Conservation (phyloP, 1,284 basidiomycete genomes). For the Phylloporus gajari region DNA sequence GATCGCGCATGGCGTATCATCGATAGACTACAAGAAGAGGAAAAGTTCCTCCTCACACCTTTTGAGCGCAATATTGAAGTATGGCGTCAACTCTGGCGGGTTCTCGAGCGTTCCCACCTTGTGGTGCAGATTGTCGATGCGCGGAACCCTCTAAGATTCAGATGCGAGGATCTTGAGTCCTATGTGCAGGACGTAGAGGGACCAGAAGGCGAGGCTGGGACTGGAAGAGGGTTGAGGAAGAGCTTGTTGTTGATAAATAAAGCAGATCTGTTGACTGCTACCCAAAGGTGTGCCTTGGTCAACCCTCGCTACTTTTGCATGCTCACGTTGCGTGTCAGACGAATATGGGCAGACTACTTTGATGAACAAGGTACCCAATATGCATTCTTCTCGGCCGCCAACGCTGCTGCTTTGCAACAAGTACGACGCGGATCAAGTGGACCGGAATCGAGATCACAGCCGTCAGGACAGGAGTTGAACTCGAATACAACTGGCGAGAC, state of each 20-base stretch:
- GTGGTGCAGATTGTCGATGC: conserved; percentile 97
- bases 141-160: conserved; percentile 89
- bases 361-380: conserved; percentile 84
- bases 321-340: conserved; percentile 58
- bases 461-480: conserved; percentile 1
- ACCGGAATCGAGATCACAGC: conserved; percentile 23
- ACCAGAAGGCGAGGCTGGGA: conserved; percentile 78
- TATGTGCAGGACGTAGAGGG: conserved; percentile 88
- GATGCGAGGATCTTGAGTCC: conserved; percentile 90
- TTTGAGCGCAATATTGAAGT: conserved; percentile 97
- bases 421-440: conserved; percentile 64
- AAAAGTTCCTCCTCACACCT: conserved; percentile 87
- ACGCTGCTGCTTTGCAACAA: conserved; percentile 87
- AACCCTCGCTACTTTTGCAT: conserved; percentile 25
- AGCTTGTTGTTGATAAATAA: conserved; percentile 95
- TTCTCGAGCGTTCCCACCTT: conserved; percentile 92
- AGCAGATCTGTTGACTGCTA: conserved; percentile 88
- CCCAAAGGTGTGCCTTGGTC: conserved; percentile 76
- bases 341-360: conserved; percentile 94
- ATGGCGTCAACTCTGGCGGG: conserved; percentile 96
- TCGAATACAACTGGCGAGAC: conserved; percentile 16
- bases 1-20: not conserved
- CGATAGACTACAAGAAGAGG: conserved; percentile 80
- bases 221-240: conserved; percentile 74
- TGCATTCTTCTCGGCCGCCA: conserved; percentile 96